Base-by-base conservation (phyloP, 2,329 filamentous ascomycete species). In the Cadophora sp. region DNA sequence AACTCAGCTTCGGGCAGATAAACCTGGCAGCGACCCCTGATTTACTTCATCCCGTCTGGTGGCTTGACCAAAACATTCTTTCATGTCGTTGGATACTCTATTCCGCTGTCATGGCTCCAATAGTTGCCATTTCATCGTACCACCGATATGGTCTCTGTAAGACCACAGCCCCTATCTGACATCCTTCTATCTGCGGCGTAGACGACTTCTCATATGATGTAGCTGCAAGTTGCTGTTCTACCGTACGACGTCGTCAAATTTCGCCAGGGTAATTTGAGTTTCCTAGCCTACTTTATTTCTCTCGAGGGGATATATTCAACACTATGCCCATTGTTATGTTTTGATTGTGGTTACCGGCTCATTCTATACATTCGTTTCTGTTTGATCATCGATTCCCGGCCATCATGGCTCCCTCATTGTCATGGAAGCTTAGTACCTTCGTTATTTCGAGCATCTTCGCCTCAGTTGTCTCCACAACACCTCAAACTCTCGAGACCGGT, bases 361-460 rank as follows among this genome's bases (percentile, higher is more conserved):
- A 48, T 48, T 7, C 33, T 39, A 47, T 59, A 62, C 53, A 39
- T 53, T 66, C 50, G 27, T 62, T 62, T 62, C 41, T 33, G 41
- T 27, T 58, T 64, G 18, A 56, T 50, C 51, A 59, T 47, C 36
- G 48, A 18, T 48, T 64, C 36, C 13, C 24, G 20, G 39, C 22
- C 30, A 51, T 41, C 59, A 66, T 66, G 64, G 41, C 30, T 55
- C 48, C 51, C n/a, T 41, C 48, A 20, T 47, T 65, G 45, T 64
- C 62, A 50, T 59, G 22, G 59, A 66, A 62, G 41, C 48, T 48
- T 22, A 30, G 47, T 48, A 58, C 41, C 6, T 58, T 66, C 59
- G 43, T 58, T 58, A 45, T 39, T 58, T 36, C 56, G 14, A 55
- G 58, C 30, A 48, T 59, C 30, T 20, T 66, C 18, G 27, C 51